Percentiles rank a stretch among this genome's conserved stretches.
Conservation (phyloP, 148 eudicot genomes). For the Gaultheria prostrata region DNA sequence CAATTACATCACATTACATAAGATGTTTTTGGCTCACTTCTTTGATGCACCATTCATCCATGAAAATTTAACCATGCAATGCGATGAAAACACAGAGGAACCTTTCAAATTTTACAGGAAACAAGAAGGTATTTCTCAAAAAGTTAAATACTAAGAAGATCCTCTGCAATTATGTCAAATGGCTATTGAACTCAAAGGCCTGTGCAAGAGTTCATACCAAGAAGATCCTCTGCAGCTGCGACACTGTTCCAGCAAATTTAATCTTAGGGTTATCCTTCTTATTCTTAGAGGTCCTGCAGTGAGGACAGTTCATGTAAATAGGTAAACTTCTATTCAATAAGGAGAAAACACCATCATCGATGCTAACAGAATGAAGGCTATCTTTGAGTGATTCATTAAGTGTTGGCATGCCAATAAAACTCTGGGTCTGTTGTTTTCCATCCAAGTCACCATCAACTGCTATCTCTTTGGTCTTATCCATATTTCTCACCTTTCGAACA, state of each 20-base stretch:
- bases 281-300: constrained; percentile 56
- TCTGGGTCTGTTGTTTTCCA: constrained; percentile 34
- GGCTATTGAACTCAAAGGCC: not conserved
- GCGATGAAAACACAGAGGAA: not conserved
- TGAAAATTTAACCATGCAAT: not conserved
- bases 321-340: constrained; percentile 72
- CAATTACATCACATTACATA: not conserved
- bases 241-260: constrained; percentile 75
- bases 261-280: constrained; percentile 50
- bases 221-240: constrained; percentile 93
- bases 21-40: not conserved
- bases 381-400: constrained; percentile 33
- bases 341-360: constrained; percentile 62
- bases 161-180: not conserved
- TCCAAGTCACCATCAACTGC: constrained; percentile 30
- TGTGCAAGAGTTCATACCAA: constrained; percentile 52
- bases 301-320: constrained; percentile 76
- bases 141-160: not conserved
- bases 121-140: not conserved
- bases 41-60: not conserved
- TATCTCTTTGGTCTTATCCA: constrained; percentile 49
- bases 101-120: not conserved
- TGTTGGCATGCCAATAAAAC: constrained; percentile 26
- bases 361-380: constrained; percentile 34
- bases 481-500: constrained; percentile 35